phyloP scores from a whole-genome alignment of 2,329 filamentous ascomycete species.

The Knoxdaviesia capensis region DNA sequence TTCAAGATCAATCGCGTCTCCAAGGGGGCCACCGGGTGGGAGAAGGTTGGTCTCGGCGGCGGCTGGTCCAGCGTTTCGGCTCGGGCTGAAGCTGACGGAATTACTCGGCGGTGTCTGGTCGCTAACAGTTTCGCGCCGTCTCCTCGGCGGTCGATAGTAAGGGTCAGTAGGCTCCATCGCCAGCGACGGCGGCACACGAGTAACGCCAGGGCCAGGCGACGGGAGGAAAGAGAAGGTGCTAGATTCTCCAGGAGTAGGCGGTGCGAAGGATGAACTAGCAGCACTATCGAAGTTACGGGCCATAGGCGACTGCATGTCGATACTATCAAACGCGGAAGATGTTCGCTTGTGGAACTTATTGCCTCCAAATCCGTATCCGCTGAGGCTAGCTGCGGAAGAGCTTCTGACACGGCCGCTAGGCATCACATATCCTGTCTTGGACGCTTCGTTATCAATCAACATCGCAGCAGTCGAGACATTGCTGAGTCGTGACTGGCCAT shows the following conservation, averaged over 20 bases:
- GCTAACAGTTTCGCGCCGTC: constrained; percentile 40
- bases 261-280: constrained; percentile 40
- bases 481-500: constrained; percentile 47
- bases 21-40: too few relatives aligned
- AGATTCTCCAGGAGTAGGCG: constrained; percentile 52
- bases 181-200: constrained; percentile 21
- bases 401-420: constrained; percentile 35
- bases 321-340: constrained; percentile 32
- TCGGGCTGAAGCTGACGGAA: too few relatives aligned
- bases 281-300: constrained; percentile 29
- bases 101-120: constrained; percentile 12
- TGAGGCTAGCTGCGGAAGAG: constrained; percentile 38
- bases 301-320: constrained; percentile 21
- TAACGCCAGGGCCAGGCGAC: constrained; percentile 23
- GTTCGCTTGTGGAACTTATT: constrained; percentile 23
- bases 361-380: constrained; percentile 13
- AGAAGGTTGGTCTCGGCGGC: too few relatives aligned
- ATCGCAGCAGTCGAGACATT: constrained; percentile 70
- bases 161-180: constrained; percentile 44
- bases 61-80: too few relatives aligned
- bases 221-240: constrained; percentile 54
- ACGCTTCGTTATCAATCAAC: constrained; percentile 41
- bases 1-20: constrained; percentile 16
- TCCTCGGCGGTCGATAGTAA: constrained; percentile 73
- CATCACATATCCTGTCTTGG: constrained; percentile 38